Base-by-base conservation (phyloP, 768 basidiomycete genomes). In the Antrodiella citrinella region DNA sequence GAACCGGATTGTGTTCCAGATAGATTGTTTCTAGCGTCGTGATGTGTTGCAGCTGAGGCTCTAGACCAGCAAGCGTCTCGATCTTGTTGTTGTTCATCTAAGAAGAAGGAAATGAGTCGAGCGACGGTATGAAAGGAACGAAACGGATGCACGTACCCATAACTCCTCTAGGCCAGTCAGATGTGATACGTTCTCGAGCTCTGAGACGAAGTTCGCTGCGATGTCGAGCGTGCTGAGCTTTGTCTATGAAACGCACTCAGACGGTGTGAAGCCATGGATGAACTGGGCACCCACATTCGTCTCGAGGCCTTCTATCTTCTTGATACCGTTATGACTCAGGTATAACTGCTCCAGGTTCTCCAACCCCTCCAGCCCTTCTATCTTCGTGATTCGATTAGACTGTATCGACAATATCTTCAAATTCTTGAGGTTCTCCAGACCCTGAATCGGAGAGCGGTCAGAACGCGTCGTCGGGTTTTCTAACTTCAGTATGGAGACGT, bases 1-100 rank as follows among this genome's bases (percentile, higher is more conserved):
- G 93, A 55, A 91, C 87, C 2, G 96, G 96, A 62, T 99, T 99
- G 3, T 81, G 85, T 68, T 99, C 96, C 21, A 99, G 79, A 64
- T 99, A 99, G 4, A 99, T 73, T 1, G 96, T 99, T 62, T 84
- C 75, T 11, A 99, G 73, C 1, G 80, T 73, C 4, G 67, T 45
- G 24, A 90, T 71, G 11, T 75, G 69, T 51, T 69, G 68, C 1
- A 95, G 75, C 62, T 94, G 76, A 0, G 73, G 64, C 30, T 87
- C 85, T 4, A 98, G 69, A 2, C 78, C 72, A 5, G 68, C 72
- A 5, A 97, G 69, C 52, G 83, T 78, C 3, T 81, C 71, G 40
- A 99, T 86, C 59, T 83, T 72, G 68, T 99, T 99, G 55, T 89
- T 77, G 64, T 84, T 96, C 55, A 93, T 78, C 94, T 97, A 63